A percentile compares a stretch with the other conserved stretches of the same genome.
phyloP scores from a whole-genome alignment of 306 rosid species.

The Carpinus fangiana region DNA sequence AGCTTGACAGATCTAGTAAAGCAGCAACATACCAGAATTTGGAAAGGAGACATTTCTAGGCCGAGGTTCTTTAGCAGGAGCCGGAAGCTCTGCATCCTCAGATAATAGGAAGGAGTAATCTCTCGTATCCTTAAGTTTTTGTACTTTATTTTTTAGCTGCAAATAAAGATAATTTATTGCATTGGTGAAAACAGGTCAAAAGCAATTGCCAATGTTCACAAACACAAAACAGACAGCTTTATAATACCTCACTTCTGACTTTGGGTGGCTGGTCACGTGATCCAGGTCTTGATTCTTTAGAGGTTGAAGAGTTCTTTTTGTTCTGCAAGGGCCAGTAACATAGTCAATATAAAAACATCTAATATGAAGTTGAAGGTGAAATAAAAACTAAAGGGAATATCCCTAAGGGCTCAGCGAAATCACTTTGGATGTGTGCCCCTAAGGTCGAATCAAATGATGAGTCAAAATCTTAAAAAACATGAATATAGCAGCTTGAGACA shows the following conservation, averaged over 20 bases:
- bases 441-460: neutral
- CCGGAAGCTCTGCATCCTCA: slow-evolving; percentile 71
- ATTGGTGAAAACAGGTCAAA: slow-evolving; percentile 11
- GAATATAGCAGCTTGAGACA: slow-evolving; percentile 3
- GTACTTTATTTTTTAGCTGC: slow-evolving; percentile 61
- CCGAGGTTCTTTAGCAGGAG: slow-evolving; percentile 53
- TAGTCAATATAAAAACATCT: slow-evolving; percentile 34
- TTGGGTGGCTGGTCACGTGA: slow-evolving; percentile 38
- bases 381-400: slow-evolving; percentile 18
- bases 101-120: slow-evolving; percentile 88
- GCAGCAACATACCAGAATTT: slow-evolving; percentile 55
- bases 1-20: slow-evolving; percentile 15
- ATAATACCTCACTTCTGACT: slow-evolving; percentile 60
- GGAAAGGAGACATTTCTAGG: slow-evolving; percentile 35
- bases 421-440: neutral
- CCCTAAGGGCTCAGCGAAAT: neutral
- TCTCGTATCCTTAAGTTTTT: slow-evolving; percentile 76
- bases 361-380: slow-evolving; percentile 5
- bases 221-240: slow-evolving; percentile 20
- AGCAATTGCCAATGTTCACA: slow-evolving; percentile 7
- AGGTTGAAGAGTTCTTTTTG: slow-evolving; percentile 49
- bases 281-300: slow-evolving; percentile 47
- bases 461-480: slow-evolving; percentile 1
- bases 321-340: slow-evolving; percentile 42
- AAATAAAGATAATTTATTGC: slow-evolving; percentile 26